Evolutionary conservation across 352 stramenopile species (phyloP), one percentile per base, ranked within the genome.

Genomic region (Globisporangium parvum): DNA sequence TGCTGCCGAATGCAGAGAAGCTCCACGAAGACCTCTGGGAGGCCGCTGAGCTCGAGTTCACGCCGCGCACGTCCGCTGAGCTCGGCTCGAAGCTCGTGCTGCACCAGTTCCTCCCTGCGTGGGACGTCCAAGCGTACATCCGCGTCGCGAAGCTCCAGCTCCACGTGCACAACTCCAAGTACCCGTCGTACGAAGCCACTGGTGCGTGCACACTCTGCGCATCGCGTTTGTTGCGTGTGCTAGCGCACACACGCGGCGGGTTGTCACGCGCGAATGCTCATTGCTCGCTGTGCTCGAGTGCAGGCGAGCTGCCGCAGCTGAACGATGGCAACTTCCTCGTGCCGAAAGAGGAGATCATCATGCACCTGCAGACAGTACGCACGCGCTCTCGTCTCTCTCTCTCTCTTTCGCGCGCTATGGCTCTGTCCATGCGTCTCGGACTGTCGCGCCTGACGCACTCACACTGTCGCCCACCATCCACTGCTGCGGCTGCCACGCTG

Each of bases 281-380:
- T 37, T 37, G 31, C 31, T 8, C 10, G 23, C n/a, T 12, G 46
- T 58, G 15, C 24, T 20, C 47, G n/a, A 28, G 6, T 45, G n/a
- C 47, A 78, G 75, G 78, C 50, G 80, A 88, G 63, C 61, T 95
- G 49, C 85, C 85, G 35, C 85, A 95, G 64, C 70, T 95, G 23
- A 90, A 75, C 51, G 85, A 95, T 57, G 85, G 85, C 55, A 91
- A 95, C 64, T 95, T 91, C 53, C 69, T 95, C 40, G 66, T 95
- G 57, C 79, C 80, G 9, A 90, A 87, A 55, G 76, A 88, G 26
- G 71, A 91, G 57, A 93, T 95, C 48, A 80, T 93, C 53, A 80
- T 91, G 76, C 85, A 95, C 57, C 45, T 95, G 52, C 85, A 95
- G 63, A 93, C 85, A 51, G 79, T 88, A 63, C 45, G 59, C 62